phyloP scores from a whole-genome alignment of 371 early-diverging fungal genomes.

The Mortierella sp. region DNA sequence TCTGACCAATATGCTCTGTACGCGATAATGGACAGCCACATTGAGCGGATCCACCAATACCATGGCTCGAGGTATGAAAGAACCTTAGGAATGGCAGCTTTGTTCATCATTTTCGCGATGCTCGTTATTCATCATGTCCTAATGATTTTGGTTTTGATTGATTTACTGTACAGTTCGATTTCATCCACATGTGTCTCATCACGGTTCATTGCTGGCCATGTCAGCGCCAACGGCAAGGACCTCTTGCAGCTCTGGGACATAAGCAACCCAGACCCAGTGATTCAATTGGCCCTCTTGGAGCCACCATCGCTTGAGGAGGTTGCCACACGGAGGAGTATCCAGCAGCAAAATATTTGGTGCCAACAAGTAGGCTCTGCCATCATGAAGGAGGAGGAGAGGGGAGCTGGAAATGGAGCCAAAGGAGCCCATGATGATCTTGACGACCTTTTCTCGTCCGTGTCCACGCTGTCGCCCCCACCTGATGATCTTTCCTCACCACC shows the following conservation, averaged over 20 bases:
- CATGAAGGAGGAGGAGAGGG: not conserved
- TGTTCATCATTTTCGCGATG: not conserved
- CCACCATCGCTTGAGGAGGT: constrained; percentile 18
- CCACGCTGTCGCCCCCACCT: constrained; percentile 37
- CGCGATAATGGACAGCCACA: constrained; percentile 19
- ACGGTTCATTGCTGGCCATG: constrained; percentile 31
- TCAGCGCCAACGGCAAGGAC: constrained; percentile 18
- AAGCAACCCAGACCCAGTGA: constrained; percentile 20
- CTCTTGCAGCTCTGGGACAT: constrained; percentile 37
- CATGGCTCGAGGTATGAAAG: constrained; percentile 30
- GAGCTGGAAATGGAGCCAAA: not conserved
- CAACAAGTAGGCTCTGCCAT: not conserved
- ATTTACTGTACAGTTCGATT: constrained; percentile 6
- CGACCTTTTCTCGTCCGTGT: constrained; percentile 22
- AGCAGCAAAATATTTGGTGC: not conserved
- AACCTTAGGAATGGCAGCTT: not conserved
- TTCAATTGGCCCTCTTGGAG: constrained; percentile 27
- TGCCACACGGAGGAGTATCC: not conserved
- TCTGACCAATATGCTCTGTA: constrained; percentile 32
- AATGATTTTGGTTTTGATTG: not conserved
- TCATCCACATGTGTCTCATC: constrained; percentile 25
- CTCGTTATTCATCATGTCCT: not conserved
- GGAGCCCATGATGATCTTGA: not conserved
- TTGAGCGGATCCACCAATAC: constrained; percentile 39
- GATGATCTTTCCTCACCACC: constrained; percentile 17